These are phyloP conservation scores for Pontederia crassipes DNA, from an alignment of 176 grass and related monocot genomes.

Conservation along the genomic window DNA sequence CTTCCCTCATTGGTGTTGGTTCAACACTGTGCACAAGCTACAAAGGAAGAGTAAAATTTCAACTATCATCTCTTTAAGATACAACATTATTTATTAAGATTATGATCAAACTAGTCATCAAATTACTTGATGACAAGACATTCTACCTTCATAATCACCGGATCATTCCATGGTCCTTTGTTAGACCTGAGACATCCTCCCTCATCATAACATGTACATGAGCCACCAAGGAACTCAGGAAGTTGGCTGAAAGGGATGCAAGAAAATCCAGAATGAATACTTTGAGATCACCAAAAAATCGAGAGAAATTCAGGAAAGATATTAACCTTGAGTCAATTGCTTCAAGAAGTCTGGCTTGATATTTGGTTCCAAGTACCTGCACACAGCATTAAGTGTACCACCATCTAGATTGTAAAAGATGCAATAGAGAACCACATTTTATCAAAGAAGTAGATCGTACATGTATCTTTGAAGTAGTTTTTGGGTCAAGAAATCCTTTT, in stretches of 20 bases:
- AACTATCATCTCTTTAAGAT: slow-evolving; percentile 3
- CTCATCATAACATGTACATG: slow-evolving; percentile 65
- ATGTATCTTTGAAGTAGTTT: slow-evolving; percentile 97
- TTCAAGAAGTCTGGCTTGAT: slow-evolving; percentile 77
- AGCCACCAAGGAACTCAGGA: slow-evolving; percentile 91
- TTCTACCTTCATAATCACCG: slow-evolving; percentile 70
- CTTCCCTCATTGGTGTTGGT: slow-evolving; percentile 33
- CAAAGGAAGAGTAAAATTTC: slow-evolving; percentile 1
- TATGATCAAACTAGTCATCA: background rate
- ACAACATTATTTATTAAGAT: background rate
- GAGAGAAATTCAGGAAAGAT: slow-evolving; percentile 10
- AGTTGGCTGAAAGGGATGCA: slow-evolving; percentile 64
- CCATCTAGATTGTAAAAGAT: slow-evolving; percentile 15
- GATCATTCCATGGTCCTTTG: slow-evolving; percentile 94
- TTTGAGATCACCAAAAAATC: slow-evolving; percentile 1
- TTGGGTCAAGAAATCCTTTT: slow-evolving; percentile 92
- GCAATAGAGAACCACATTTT: background rate
- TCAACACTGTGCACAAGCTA: slow-evolving; percentile 76
- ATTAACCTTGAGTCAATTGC: slow-evolving; percentile 71
- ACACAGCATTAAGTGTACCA: background rate
- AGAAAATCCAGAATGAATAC: background rate
- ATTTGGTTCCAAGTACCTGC: slow-evolving; percentile 82
- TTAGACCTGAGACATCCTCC: slow-evolving; percentile 88
- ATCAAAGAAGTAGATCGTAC: slow-evolving; percentile 32
- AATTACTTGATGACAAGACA: background rate